phyloP scores from a whole-genome alignment of 2,329 filamentous ascomycete genomes.

The Apiospora kogelbergensis region DNA sequence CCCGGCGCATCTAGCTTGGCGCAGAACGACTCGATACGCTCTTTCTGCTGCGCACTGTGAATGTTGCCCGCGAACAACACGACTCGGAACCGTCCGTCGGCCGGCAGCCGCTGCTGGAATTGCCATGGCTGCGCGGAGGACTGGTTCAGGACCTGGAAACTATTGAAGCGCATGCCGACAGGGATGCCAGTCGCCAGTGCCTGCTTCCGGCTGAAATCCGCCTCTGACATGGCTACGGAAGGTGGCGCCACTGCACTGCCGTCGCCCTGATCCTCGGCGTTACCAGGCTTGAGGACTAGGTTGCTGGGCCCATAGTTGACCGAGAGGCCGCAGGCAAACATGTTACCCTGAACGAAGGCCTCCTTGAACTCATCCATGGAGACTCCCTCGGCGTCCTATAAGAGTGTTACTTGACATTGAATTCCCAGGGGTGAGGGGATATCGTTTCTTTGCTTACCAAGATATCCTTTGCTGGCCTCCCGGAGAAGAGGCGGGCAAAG shows the following conservation, averaged over 20 bases:
- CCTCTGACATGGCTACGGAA: constrained; percentile 16
- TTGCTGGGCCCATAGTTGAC: constrained; percentile 59
- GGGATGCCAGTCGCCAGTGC: constrained; percentile 45
- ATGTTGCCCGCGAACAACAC: constrained; percentile 64
- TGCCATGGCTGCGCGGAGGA: constrained; percentile 55
- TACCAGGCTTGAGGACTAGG: constrained; percentile 54
- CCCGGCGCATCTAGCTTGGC: constrained; percentile 34
- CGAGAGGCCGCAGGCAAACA: constrained; percentile 56
- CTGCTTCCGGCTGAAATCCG: constrained; percentile 29
- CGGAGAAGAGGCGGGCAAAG: constrained; percentile 57
- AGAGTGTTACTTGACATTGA: too few species aligned
- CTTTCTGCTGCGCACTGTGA: constrained; percentile 39
- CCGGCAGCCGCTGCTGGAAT: constrained; percentile 54
- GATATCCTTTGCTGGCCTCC: constrained; percentile 56
- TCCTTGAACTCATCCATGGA: constrained; percentile 63
- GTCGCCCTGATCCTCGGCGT: constrained; percentile 44
- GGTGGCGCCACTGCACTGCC: constrained; percentile 36
- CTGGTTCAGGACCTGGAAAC: constrained; percentile 60
- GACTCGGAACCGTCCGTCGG: constrained; percentile 59
- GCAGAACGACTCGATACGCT: constrained; percentile 49
- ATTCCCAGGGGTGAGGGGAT: background rate
- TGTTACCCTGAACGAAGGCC: constrained; percentile 57
- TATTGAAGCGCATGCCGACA: constrained; percentile 59
- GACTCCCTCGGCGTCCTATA: constrained; percentile 58
- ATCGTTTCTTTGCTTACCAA: constrained; percentile 26